phyloP scores from a whole-genome alignment of 208 protist genomes.

The Wallacemonas collosoma region DNA sequence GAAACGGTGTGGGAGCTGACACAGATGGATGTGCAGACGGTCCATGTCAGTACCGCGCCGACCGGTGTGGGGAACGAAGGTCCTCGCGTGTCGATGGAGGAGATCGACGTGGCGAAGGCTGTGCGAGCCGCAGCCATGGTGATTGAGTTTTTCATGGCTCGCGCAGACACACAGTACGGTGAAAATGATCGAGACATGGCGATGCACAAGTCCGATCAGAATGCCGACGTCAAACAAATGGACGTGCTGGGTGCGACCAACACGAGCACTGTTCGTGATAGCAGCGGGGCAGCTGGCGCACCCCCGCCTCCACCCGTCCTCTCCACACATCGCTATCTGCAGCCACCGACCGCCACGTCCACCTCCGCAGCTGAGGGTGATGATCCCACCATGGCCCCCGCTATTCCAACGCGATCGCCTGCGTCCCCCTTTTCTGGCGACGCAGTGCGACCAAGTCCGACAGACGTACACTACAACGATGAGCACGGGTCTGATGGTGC shows the following conservation, averaged over 20 bases:
- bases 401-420: background rate
- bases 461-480: too few species aligned
- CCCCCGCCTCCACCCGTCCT: background rate
- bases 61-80: background rate
- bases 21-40: conserved; percentile 33
- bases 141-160: conserved; percentile 19
- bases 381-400: background rate
- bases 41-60: conserved; percentile 17
- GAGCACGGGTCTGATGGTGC: too few species aligned
- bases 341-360: background rate
- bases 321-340: conserved; percentile 7
- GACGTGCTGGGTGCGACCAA: too few species aligned
- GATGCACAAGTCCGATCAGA: too few species aligned
- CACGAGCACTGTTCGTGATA: too few species aligned
- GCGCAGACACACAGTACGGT: background rate
- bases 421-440: background rate
- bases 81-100: conserved; percentile 29
- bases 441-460: too few species aligned
- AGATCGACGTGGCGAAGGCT: conserved; percentile 47
- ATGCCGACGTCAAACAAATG: background rate
- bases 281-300: too few species aligned
- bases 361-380: background rate
- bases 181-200: too few species aligned
- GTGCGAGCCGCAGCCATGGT: conserved; percentile 28
- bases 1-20: conserved; percentile 34